A percentile compares a stretch with the other conserved stretches of the same genome.
Conservation (phyloP, 1,284 basidiomycete genomes). For the Schizopora paradoxa region DNA sequence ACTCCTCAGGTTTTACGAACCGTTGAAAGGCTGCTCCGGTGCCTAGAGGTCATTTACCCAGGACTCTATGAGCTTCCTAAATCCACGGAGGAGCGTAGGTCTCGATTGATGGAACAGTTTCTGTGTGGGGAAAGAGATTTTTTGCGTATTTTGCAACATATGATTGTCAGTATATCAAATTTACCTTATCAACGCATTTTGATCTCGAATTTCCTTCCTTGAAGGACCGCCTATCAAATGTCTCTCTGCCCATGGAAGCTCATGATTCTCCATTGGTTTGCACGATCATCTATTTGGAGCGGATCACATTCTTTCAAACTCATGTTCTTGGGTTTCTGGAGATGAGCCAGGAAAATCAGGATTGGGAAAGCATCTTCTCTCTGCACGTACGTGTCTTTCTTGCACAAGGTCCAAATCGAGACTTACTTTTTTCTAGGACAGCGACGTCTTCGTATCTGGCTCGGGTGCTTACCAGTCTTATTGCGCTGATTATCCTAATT, state of each 20-base stretch:
- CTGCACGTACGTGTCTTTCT: not conserved
- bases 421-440: not conserved
- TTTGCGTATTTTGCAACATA: conserved; percentile 5
- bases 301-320: conserved; percentile 8
- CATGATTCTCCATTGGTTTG: conserved; percentile 3
- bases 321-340: conserved; percentile 5
- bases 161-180: conserved; percentile 1
- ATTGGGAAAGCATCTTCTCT: too few species aligned
- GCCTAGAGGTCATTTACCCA: conserved; percentile 33
- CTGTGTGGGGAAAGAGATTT: not conserved
- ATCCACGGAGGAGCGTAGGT: conserved; percentile 22
- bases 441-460: conserved; percentile 2
- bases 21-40: conserved; percentile 29
- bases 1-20: conserved; percentile 31
- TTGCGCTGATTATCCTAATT: conserved; percentile 8
- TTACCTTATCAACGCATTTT: not conserved
- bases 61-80: conserved; percentile 31
- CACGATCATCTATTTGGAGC: conserved; percentile 3
- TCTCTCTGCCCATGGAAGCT: not conserved
- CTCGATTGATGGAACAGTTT: conserved; percentile 28
- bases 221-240: not conserved
- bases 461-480: conserved; percentile 16
- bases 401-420: not conserved
- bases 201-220: not conserved
- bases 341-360: not conserved